Evolutionary conservation across 2,329 filamentous ascomycete genomes (phyloP).

Genomic region (Calonectria leucothoes): DNA sequence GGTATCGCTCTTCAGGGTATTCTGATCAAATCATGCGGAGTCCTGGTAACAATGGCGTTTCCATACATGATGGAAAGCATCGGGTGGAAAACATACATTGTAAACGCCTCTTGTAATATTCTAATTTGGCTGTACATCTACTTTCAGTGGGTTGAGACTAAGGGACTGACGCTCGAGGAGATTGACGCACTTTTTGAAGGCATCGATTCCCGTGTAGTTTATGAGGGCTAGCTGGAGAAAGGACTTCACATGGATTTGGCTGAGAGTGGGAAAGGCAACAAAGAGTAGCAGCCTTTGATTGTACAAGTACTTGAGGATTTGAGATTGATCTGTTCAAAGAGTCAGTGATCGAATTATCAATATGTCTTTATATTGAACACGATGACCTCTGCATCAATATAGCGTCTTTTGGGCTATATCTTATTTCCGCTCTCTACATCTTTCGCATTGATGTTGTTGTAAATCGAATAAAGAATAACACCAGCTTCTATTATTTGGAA

Average conservation of each 20-base stretch:
- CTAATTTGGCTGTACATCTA: not conserved
- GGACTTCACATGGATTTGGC: not conserved
- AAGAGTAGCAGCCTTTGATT: not conserved
- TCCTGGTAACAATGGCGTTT: not conserved
- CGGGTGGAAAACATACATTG: not conserved
- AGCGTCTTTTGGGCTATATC: too few relatives aligned
- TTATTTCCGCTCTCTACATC: too few relatives aligned
- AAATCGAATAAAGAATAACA: too few relatives aligned
- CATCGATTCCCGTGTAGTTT: not conserved
- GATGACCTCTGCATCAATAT: too few relatives aligned
- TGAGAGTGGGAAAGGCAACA: not conserved
- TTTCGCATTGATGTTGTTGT: too few relatives aligned
- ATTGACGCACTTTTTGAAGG: not conserved
- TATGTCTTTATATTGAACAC: too few relatives aligned
- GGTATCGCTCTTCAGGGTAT: not conserved
- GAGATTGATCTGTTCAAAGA: too few relatives aligned
- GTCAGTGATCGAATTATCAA: too few relatives aligned
- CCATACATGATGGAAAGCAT: conserved; percentile 2
- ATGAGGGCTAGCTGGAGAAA: not conserved
- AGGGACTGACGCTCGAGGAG: not conserved
- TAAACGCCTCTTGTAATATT: not conserved
- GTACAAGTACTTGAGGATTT: not conserved
- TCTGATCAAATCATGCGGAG: not conserved
- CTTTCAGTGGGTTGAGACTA: not conserved
- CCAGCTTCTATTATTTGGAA: too few relatives aligned